Conservation (phyloP, 176 grass and related monocot genomes). For the Bothriochloa decipiens region DNA sequence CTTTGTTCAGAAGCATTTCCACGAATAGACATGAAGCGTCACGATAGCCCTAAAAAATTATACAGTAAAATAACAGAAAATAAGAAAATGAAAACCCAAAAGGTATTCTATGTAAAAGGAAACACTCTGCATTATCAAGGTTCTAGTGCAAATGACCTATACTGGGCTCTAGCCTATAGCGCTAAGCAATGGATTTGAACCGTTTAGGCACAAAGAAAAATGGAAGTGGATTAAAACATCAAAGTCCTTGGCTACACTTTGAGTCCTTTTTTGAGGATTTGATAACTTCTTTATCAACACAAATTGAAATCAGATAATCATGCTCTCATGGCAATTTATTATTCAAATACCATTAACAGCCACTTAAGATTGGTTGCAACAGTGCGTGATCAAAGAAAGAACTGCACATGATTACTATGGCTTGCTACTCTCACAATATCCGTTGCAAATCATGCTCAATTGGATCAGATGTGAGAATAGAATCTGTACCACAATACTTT, state of each 20-base stretch:
- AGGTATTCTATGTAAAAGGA: neutral
- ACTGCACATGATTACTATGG: neutral
- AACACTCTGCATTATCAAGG: constrained; percentile 9
- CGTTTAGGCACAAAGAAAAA: constrained; percentile 14
- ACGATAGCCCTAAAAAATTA: constrained; percentile 76
- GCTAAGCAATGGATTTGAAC: neutral
- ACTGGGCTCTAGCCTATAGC: neutral
- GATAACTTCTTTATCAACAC: neutral
- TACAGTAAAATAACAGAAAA: neutral
- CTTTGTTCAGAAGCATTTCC: constrained; percentile 80
- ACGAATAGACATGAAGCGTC: constrained; percentile 95
- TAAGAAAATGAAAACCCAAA: neutral
- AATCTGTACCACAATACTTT: neutral
- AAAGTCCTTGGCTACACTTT: neutral
- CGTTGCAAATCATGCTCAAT: neutral
- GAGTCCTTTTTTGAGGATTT: neutral
- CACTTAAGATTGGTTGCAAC: neutral
- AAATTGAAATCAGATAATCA: neutral
- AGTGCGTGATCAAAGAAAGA: constrained; percentile 13
- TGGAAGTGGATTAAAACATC: neutral
- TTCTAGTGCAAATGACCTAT: neutral
- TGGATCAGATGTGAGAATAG: neutral
- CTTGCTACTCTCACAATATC: constrained; percentile 9
- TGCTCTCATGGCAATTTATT: neutral
- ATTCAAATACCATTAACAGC: neutral